Evolutionary conservation across 2,329 filamentous ascomycete genomes (phyloP), one percentile per base, ranked within the genome.

Genomic region (Bretziella fagacearum): DNA sequence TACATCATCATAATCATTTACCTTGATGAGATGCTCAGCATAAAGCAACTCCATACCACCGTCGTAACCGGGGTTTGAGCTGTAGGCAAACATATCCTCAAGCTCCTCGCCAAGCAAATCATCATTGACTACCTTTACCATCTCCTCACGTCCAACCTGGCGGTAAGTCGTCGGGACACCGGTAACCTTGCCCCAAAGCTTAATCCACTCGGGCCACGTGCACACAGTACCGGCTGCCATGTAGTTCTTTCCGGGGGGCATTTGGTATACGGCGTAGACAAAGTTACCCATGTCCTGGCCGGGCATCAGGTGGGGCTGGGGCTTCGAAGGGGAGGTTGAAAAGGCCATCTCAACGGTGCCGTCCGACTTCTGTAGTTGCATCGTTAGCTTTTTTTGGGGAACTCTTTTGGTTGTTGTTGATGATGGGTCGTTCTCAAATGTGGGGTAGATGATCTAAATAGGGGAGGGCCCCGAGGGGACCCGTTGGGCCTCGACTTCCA

Each of bases 311-410:
- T 72, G 69, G 3, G 67, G 68, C 0, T 65, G 54, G 1, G 52
- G 50, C 20, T 56, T 60, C 40, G 62, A 50, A 1, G 67, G 62
- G 0, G 54, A 51, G 0, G 65, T 69, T 4, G 66, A 60, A 51
- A 73, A 70, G 6, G 59, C 55, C 67, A 69, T 72, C 48, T 68
- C 59, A 46, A 66, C 63, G 27, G 57, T 64, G 22, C 63, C 65
- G 40, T 69, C 63, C 0, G 59, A 5, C 40, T 33, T 25, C 47
- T 49, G 25, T 33, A 15, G 22, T n/a, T n/a, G n/a, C n/a, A n/a
- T n/a, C n/a, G n/a, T n/a, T n/a, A n/a, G n/a, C n/a, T n/a, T n/a
- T n/a, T n/a, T n/a, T n/a, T n/a, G n/a, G n/a, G n/a, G n/a, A n/a
- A n/a, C n/a, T n/a, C n/a, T n/a, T n/a, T n/a, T n/a, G n/a, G n/a